These are phyloP conservation scores for Epichloe scottii DNA, from an alignment of 2,329 filamentous ascomycete genomes.

Conservation along the genomic window DNA sequence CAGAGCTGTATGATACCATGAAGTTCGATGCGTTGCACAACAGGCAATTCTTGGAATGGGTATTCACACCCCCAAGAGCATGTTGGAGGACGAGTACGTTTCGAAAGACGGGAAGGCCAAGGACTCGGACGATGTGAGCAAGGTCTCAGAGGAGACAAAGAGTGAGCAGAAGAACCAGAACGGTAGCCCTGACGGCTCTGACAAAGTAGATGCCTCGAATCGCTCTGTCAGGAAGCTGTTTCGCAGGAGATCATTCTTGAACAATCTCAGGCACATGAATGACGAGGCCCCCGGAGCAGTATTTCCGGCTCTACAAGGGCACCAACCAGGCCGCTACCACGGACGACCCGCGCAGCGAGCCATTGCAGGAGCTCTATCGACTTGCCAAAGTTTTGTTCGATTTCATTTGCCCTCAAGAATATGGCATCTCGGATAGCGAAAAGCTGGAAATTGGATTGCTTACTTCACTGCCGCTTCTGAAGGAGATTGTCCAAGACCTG, in stretches of 20 bases:
- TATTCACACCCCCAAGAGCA: conserved; percentile 79
- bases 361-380: conserved; percentile 84
- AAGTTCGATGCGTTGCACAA: conserved; percentile 98
- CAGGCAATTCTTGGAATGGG: conserved; percentile 90
- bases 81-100: conserved; percentile 59
- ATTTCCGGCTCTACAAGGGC: conserved; percentile 84
- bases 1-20: conserved; percentile 98
- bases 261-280: conserved; percentile 32
- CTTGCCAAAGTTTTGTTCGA: conserved; percentile 93
- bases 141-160: conserved; percentile 25
- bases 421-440: conserved; percentile 88
- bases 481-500: conserved; percentile 92
- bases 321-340: conserved; percentile 56
- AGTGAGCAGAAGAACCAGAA: conserved; percentile 16
- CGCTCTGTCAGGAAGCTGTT: conserved; percentile 38
- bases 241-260: conserved; percentile 47
- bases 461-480: conserved; percentile 83
- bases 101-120: conserved; percentile 29
- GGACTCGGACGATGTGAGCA: conserved; percentile 26
- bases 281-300: conserved; percentile 55
- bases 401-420: conserved; percentile 96
- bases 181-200: conserved; percentile 20
- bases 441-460: conserved; percentile 97
- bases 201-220: conserved; percentile 27
- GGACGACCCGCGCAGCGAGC: conserved; percentile 72